These are phyloP conservation scores for Malassezia pachydermatis DNA, from an alignment of 1,284 basidiomycete species.

Conservation along the genomic window DNA sequence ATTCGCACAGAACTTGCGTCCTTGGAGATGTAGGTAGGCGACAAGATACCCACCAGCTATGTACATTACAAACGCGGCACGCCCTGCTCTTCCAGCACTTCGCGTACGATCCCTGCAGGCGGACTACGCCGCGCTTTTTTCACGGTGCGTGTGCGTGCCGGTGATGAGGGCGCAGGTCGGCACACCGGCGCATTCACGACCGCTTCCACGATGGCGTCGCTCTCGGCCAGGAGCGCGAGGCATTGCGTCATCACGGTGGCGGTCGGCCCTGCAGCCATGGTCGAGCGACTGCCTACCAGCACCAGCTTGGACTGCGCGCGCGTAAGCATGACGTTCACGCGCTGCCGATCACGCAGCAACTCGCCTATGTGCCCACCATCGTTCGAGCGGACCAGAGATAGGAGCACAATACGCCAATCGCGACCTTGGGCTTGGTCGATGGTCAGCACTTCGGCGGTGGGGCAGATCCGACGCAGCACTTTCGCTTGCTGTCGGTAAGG, in stretches of 20 bases:
- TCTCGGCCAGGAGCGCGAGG: conserved; percentile 12
- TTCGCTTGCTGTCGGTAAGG: conserved; percentile 73
- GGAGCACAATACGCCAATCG: conserved; percentile 54
- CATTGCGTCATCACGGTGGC: conserved; percentile 14
- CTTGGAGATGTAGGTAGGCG: conserved; percentile 2
- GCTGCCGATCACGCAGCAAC: conserved; percentile 31
- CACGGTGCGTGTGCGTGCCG: not conserved
- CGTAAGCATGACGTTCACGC: conserved; percentile 41
- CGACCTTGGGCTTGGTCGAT: conserved; percentile 90
- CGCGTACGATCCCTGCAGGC: not conserved
- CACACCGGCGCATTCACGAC: not conserved
- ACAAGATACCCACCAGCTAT: not conserved
- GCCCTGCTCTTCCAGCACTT: conserved; percentile 9
- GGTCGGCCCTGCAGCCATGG: conserved; percentile 16
- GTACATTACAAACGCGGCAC: not conserved
- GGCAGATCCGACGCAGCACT: conserved; percentile 58
- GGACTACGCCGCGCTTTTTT: not conserved
- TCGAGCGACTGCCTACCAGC: conserved; percentile 26
- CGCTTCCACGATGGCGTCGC: conserved; percentile 6
- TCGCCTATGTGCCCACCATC: conserved; percentile 16
- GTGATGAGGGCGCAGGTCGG: not conserved
- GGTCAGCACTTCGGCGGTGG: conserved; percentile 66
- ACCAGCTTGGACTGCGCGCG: conserved; percentile 53
- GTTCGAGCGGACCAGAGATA: conserved; percentile 36
- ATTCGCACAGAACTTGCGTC: conserved; percentile 4